Evolutionary conservation across 2,329 filamentous ascomycete genomes (phyloP).

Genomic region (Colletotrichum sidae): DNA sequence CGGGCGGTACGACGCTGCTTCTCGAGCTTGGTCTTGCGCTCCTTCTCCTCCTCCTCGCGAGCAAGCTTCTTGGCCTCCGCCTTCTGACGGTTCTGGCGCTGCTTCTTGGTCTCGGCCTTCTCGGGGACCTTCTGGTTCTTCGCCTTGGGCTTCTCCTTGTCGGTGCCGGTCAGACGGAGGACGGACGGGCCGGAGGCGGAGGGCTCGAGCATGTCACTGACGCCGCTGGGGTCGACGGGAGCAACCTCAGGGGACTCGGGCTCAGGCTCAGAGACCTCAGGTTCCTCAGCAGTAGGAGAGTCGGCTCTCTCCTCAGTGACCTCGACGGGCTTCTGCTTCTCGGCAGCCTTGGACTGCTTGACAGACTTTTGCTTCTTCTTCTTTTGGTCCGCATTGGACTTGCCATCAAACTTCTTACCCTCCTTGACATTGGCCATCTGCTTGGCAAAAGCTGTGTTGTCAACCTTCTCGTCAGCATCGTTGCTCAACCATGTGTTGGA

Average conservation of each 20-base stretch:
- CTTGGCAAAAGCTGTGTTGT: constrained; percentile 81
- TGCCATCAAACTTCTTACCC: constrained; percentile 70
- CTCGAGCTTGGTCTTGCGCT: constrained; percentile 81
- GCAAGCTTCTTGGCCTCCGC: constrained; percentile 81
- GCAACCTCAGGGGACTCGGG: constrained; percentile 79
- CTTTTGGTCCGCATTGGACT: constrained; percentile 70
- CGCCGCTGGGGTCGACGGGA: constrained; percentile 72
- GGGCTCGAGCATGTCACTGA: constrained; percentile 93
- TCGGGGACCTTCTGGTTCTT: constrained; percentile 73
- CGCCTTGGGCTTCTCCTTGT: constrained; percentile 72
- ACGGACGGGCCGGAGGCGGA: constrained; percentile 75
- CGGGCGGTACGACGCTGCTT: constrained; percentile 86
- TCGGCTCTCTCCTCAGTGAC: constrained; percentile 72
- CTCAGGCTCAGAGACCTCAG: constrained; percentile 79
- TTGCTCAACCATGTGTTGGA: constrained; percentile 45
- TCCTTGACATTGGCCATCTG: constrained; percentile 78
- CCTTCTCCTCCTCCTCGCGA: constrained; percentile 81
- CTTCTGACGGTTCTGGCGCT: constrained; percentile 92
- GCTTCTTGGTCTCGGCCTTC: constrained; percentile 89
- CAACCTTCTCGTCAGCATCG: constrained; percentile 67
- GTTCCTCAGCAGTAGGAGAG: constrained; percentile 59
- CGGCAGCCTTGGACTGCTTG: constrained; percentile 74
- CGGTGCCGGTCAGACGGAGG: constrained; percentile 78
- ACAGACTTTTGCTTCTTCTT: constrained; percentile 74
- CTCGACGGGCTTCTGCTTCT: constrained; percentile 58